Base-by-base conservation (phyloP, 2,329 filamentous ascomycete genomes). In the Phialemonium atrogriseum region DNA sequence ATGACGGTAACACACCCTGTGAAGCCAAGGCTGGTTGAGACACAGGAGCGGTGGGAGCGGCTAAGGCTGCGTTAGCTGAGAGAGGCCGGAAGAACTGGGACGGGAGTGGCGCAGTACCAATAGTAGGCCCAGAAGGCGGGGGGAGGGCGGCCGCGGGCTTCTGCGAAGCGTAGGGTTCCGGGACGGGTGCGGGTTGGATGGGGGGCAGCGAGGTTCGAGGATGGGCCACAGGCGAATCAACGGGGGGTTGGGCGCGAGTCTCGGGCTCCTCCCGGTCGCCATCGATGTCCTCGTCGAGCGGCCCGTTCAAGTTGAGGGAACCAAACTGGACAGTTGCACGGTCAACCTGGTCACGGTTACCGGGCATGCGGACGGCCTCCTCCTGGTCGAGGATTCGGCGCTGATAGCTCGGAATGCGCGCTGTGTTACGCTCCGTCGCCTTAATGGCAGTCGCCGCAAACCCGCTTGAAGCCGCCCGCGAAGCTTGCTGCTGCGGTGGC, bases 321-420 rank as follows among this genome's bases (percentile, higher is more conserved):
- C 91, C 91, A 55, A 98, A 98, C 54, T 96, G 89, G 29, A 98
- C 87, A 30, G 88, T 84, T 44, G 89, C 77, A 48, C 87, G 80
- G 55, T 96, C 89, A 17, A 98, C 83, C 32, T 47, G 40, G 24
- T 91, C 88, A 45, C 91, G 87, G 64, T 95, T 94, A 38, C 85
- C 87, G 27, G 91, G 91, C 89, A 98, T 95, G 43, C 94, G 87
- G 24, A 98, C 91, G 37, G 91, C 86, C 63, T 98, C 91, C 58
- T 94, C 88, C 55, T 98, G 91, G 48, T 96, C 88, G 50, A 94
- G 70, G 33, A 95, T 73, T 49, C 86, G 83, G 44, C 89, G 79
- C 56, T 93, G 83, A 58, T 83, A 86, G 60, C 80, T 88, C 13
- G 85, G 75, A 33, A 77, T 79, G 39, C 89, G 83, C 38, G 68